These are phyloP conservation scores for Diaporthe aspalathi DNA, from an alignment of 2,329 filamentous ascomycete species.

Conservation along the genomic window DNA sequence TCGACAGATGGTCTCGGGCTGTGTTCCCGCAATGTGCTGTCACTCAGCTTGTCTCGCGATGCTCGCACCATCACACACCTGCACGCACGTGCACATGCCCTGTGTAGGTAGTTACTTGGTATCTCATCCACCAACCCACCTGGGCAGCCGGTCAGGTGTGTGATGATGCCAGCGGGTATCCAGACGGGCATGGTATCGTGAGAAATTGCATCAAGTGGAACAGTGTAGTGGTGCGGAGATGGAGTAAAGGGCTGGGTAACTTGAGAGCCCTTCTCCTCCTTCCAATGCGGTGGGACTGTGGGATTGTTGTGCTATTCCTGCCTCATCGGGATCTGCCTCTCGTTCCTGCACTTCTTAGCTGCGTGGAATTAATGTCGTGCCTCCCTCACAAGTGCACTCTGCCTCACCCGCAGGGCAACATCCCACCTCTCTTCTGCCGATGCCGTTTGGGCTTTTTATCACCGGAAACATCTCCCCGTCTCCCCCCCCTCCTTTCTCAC, in stretches of 20 bases:
- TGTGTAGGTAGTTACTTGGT: background rate
- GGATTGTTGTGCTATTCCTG: no score
- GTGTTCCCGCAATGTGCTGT: background rate
- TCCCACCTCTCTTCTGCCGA: background rate
- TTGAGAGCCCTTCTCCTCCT: background rate
- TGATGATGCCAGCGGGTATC: background rate
- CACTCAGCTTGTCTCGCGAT: conserved; percentile 4
- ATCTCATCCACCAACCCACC: background rate
- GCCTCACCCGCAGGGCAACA: conserved; percentile 10
- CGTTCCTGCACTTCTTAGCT: conserved; percentile 12
- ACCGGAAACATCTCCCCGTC: background rate
- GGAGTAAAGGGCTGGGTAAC: no score
- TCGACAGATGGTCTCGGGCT: conserved; percentile 13
- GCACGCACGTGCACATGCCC: background rate
- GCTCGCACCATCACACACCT: background rate
- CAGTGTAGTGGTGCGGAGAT: background rate
- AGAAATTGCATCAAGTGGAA: background rate
- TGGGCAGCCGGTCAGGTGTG: no score
- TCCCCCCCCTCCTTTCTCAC: background rate
- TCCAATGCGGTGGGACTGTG: no score
- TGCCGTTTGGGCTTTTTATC: background rate
- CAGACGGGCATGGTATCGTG: background rate
- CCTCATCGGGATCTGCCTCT: conserved; percentile 1
- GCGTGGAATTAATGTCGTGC: conserved; percentile 14
- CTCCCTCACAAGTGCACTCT: background rate